A percentile compares a stretch with the other conserved stretches of the same genome.
Conservation (phyloP, 495 filamentous ascomycete species). For the Daldinia caldariorum region DNA sequence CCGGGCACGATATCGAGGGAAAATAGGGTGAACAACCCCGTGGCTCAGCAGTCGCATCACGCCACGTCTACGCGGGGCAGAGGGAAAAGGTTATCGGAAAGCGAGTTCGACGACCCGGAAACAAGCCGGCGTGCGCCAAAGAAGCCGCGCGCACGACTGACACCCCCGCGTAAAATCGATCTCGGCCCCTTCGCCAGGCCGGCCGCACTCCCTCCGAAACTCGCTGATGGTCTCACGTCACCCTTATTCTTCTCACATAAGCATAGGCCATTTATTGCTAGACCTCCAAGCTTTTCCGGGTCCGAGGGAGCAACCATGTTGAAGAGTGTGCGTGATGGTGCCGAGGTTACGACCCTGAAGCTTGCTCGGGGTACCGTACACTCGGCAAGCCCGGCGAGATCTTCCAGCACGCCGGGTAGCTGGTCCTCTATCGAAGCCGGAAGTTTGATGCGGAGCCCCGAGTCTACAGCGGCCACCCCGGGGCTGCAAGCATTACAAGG, state of each 20-base stretch:
- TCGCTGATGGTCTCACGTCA: slow-evolving; percentile 49
- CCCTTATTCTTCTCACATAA: slow-evolving; percentile 69
- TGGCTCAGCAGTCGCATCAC: slow-evolving; percentile 35
- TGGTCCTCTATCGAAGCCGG: slow-evolving; percentile 56
- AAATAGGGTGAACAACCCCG: slow-evolving; percentile 16
- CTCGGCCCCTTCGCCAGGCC: slow-evolving; percentile 46
- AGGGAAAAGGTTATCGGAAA: slow-evolving; percentile 41
- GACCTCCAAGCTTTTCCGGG: slow-evolving; percentile 64
- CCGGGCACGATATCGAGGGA: slow-evolving; percentile 23
- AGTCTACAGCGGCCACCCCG: slow-evolving; percentile 51
- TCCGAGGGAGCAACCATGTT: slow-evolving; percentile 68
- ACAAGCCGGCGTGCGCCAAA: slow-evolving; percentile 36
- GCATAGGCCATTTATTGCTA: slow-evolving; percentile 54
- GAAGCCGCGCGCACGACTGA: slow-evolving; percentile 44
- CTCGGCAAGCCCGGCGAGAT: slow-evolving; percentile 58
- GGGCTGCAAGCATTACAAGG: slow-evolving; percentile 61
- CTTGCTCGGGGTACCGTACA: slow-evolving; percentile 68
- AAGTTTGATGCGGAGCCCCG: slow-evolving; percentile 54
- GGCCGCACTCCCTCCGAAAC: slow-evolving; percentile 38
- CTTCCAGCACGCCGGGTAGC: slow-evolving; percentile 60
- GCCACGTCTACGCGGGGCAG: slow-evolving; percentile 32
- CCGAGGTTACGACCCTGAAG: slow-evolving; percentile 69
- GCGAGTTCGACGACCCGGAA: slow-evolving; percentile 38
- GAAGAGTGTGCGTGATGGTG: slow-evolving; percentile 59
- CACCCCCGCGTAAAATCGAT: slow-evolving; percentile 47